These are phyloP conservation scores for Dactylellina sp. DNA, from an alignment of 2,329 filamentous ascomycete species.

Conservation along the genomic window DNA sequence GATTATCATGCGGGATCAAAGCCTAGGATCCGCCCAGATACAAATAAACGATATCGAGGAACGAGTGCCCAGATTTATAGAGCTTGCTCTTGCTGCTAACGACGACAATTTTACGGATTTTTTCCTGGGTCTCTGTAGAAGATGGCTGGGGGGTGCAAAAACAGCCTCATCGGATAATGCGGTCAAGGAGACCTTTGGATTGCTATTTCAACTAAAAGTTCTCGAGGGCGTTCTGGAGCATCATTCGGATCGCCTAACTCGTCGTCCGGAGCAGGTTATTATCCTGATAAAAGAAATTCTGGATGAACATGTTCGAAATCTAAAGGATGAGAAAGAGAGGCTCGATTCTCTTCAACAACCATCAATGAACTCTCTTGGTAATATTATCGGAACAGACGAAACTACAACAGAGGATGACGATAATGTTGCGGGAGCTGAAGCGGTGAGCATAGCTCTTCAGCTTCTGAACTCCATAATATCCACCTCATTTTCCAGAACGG, in stretches of 20 bases:
- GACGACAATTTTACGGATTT: conserved; percentile 70
- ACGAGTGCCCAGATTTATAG: conserved; percentile 67
- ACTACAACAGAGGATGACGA: conserved; percentile 71
- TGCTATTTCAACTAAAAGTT: conserved; percentile 72
- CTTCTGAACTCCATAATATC: conserved; percentile 63
- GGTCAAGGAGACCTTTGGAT: conserved; percentile 54
- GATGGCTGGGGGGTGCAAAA: conserved; percentile 68
- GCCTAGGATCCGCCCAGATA: background rate
- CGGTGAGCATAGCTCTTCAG: conserved; percentile 64
- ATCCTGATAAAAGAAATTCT: conserved; percentile 74
- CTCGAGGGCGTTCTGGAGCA: conserved; percentile 75
- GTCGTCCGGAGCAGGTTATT: conserved; percentile 74
- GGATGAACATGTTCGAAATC: conserved; percentile 65
- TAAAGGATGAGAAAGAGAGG: conserved; percentile 65
- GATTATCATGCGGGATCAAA: conserved; percentile 63
- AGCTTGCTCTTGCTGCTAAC: conserved; percentile 68
- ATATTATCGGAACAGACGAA: conserved; percentile 63
- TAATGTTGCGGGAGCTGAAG: conserved; percentile 65
- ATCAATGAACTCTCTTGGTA: conserved; percentile 67
- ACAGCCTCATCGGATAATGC: conserved; percentile 58
- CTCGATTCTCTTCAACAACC: conserved; percentile 62
- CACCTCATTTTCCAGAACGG: conserved; percentile 62
- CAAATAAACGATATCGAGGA: conserved; percentile 64
- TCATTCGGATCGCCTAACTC: conserved; percentile 73
- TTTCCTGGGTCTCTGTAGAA: conserved; percentile 72